Base-by-base conservation (phyloP, 805 yeast species). In the Cyberlindnera bimundalis region DNA sequence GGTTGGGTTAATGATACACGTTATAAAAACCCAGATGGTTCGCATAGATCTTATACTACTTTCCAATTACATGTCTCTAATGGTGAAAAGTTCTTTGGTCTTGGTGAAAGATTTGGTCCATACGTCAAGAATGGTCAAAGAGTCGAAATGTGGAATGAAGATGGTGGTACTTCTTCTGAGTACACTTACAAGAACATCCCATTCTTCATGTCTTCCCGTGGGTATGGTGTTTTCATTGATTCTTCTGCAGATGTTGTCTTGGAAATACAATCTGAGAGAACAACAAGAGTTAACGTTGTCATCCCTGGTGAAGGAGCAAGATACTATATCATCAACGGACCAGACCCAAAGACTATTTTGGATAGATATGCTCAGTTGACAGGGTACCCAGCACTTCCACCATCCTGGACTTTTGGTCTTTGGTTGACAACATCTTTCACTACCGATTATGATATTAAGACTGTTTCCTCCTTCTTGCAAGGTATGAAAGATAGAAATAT, bases 31-130 rank as follows among this genome's bases (percentile, higher is more conserved):
- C 14, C 33, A 13, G 15, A 40, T 6, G 52, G 48, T 3, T 34
- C 26, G 16, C 41, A 43, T n/a, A 29, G 37, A 4, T 39, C 46
- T 4, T 51, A 46, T 25, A 51, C 46, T 15, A 46, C 51, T 4
- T 28, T 47, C 39, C 55, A 51, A 36, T 23, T 51, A 12, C 55
- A 51, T 25, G 46, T 47, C 16, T 43, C 50, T 29, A 51, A 51
- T 34, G 55, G 55, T 34, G 55, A 51, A 33, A 51, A 49, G 40
- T 45, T 51, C 42, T 51, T 33, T 29, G 55, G 55, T 26, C 45
- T 51, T 10, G 55, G 55, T 45, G 55, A 51, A 37, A 42, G 55
- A 40, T 51, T 51, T 17, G 55, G 55, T n/a, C 51, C 55, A 5
- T 49, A 31, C 31, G 50, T 51, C 14, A 51, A 51, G 37, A 51